Conservation (phyloP, 1,284 basidiomycete genomes). For the Sanghuangporus baumii region DNA sequence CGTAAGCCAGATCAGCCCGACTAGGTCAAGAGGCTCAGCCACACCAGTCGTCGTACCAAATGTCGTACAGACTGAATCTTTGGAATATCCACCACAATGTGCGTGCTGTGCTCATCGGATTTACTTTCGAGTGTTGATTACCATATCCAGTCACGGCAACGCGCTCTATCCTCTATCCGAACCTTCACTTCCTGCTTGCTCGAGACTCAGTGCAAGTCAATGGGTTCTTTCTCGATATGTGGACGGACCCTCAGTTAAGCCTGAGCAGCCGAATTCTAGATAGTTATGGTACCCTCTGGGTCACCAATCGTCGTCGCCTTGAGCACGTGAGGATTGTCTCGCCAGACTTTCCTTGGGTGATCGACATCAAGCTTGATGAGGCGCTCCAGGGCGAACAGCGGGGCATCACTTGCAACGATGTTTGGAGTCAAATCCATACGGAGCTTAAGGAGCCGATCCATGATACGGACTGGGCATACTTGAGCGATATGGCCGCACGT, state of each 20-base stretch:
- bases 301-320: neutral
- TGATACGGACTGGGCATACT: constrained; percentile 41
- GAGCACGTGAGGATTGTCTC: constrained; percentile 18
- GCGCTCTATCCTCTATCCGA: neutral
- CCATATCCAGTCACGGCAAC: neutral
- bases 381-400: constrained; percentile 12
- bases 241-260: neutral
- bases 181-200: constrained; percentile 9
- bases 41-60: neutral
- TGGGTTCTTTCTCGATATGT: constrained; percentile 2
- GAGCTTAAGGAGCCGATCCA: constrained; percentile 45
- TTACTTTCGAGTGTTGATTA: neutral
- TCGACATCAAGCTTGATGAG: constrained; percentile 9
- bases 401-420: constrained; percentile 39
- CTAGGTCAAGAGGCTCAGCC: neutral
- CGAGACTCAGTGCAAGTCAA: constrained; percentile 1
- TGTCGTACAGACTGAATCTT: neutral
- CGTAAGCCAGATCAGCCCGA: neutral
- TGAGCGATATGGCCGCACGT: neutral
- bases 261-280: neutral
- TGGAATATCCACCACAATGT: neutral
- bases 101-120: neutral
- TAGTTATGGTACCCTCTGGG: constrained; percentile 3
- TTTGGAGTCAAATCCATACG: constrained; percentile 47
- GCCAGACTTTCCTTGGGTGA: constrained; percentile 20